Evolutionary conservation across 495 filamentous ascomycete species (phyloP).

Genomic region (Podospora pseudoanserina): DNA sequence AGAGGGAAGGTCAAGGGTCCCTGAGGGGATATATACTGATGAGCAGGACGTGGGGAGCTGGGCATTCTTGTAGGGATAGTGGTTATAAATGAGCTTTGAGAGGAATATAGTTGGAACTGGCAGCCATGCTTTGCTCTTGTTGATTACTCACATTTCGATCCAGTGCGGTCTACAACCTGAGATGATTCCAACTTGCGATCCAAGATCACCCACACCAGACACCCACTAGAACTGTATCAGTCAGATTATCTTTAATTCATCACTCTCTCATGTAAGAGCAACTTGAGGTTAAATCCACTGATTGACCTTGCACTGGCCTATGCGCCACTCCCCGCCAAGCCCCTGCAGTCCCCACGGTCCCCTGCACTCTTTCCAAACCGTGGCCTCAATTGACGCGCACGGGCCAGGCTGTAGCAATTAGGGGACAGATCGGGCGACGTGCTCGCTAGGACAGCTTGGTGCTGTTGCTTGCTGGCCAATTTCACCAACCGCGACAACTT

Average conservation of each 20-base stretch:
- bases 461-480: not conserved
- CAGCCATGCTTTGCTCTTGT: not conserved
- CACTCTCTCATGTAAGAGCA: too few species aligned
- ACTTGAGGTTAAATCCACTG: too few species aligned
- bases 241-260: too few species aligned
- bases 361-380: slow-evolving; percentile 28
- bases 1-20: not conserved
- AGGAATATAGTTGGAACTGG: not conserved
- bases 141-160: not conserved
- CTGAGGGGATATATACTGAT: not conserved
- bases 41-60: not conserved
- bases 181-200: too few species aligned
- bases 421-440: slow-evolving; percentile 13
- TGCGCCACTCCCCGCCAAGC: not conserved
- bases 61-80: not conserved
- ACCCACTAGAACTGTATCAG: too few species aligned
- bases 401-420: slow-evolving; percentile 26
- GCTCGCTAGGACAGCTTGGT: not conserved
- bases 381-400: slow-evolving; percentile 38
- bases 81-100: not conserved
- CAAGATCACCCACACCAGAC: too few species aligned
- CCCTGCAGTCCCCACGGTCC: not conserved
- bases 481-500: slow-evolving; percentile 7
- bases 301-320: not conserved
- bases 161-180: too few species aligned